These are phyloP conservation scores for Cladorrhinum sp. DNA, from an alignment of 2,329 filamentous ascomycete genomes.

Conservation along the genomic window DNA sequence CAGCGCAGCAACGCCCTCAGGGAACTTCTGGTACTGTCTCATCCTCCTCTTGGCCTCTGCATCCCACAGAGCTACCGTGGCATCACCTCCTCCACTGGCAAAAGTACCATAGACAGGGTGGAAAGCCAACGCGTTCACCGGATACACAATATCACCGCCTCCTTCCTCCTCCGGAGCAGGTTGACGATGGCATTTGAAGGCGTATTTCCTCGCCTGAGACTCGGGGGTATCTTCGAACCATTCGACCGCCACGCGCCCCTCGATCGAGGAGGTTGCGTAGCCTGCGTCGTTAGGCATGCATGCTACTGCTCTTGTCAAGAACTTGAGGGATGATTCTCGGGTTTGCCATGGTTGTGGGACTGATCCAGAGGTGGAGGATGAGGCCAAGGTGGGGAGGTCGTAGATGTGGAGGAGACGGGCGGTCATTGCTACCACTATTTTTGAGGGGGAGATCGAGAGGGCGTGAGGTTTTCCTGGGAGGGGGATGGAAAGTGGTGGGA, in stretches of 20 bases:
- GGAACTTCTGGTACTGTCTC: slow-evolving; percentile 82
- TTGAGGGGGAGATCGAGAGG: slow-evolving; percentile 70
- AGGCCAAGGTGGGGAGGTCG: slow-evolving; percentile 65
- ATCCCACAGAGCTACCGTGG: slow-evolving; percentile 91
- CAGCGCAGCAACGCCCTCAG: slow-evolving; percentile 72
- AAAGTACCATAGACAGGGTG: slow-evolving; percentile 82
- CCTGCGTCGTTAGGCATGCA: slow-evolving; percentile 97
- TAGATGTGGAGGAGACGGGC: slow-evolving; percentile 93
- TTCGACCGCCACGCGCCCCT: slow-evolving; percentile 92
- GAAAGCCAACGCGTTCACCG: slow-evolving; percentile 86
- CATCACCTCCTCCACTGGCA: slow-evolving; percentile 84
- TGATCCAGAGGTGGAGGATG: slow-evolving; percentile 41
- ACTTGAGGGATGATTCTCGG: slow-evolving; percentile 90
- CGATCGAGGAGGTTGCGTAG: slow-evolving; percentile 89
- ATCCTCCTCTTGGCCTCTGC: slow-evolving; percentile 86
- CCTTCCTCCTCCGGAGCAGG: slow-evolving; percentile 58
- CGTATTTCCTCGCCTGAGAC: slow-evolving; percentile 90
- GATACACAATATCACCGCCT: slow-evolving; percentile 79
- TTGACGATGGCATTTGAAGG: slow-evolving; percentile 97
- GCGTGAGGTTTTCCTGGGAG: slow-evolving; percentile 89
- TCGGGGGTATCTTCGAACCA: slow-evolving; percentile 92
- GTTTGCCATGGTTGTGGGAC: slow-evolving; percentile 78
- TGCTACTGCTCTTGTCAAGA: slow-evolving; percentile 87
- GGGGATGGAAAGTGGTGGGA: slow-evolving; percentile 59
- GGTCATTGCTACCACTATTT: slow-evolving; percentile 93